Evolutionary conservation across 768 basidiomycete species (phyloP).

Genomic region (Hypsizygus marmoreus): DNA sequence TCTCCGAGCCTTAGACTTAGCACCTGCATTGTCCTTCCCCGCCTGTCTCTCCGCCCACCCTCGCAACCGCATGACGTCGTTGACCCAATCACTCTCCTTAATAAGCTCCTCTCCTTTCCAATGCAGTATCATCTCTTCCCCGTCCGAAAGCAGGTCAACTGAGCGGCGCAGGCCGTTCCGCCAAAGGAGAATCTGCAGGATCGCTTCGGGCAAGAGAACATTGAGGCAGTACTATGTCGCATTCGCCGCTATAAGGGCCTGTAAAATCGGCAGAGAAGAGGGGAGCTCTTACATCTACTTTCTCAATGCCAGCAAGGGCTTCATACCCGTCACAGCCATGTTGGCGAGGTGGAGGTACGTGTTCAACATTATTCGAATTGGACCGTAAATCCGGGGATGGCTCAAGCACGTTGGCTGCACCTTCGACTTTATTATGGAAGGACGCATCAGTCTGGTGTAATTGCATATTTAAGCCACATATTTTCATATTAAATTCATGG

Average conservation of each 20-base stretch:
- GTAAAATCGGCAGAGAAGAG: background rate
- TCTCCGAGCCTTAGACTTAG: constrained; percentile 3
- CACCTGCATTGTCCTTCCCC: constrained; percentile 19
- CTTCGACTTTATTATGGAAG: too few species aligned
- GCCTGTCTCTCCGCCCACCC: constrained; percentile 31
- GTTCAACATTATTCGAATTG: background rate
- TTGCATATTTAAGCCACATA: background rate
- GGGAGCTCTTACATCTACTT: constrained; percentile 50
- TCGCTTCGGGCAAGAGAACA: constrained; percentile 70
- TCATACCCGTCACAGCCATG: constrained; percentile 46
- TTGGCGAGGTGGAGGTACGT: constrained; percentile 22
- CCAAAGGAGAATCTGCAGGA: constrained; percentile 77
- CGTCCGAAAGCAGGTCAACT: constrained; percentile 44
- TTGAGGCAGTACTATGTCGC: constrained; percentile 64
- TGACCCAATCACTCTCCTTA: constrained; percentile 68
- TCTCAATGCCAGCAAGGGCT: constrained; percentile 44
- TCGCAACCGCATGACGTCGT: constrained; percentile 52
- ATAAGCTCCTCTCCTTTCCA: constrained; percentile 47
- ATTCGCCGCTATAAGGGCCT: background rate
- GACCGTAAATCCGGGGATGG: background rate
- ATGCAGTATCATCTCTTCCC: constrained; percentile 60
- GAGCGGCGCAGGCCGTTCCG: constrained; percentile 59
- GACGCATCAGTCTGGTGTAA: too few species aligned
- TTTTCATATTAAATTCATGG: background rate
- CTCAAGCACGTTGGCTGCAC: too few species aligned